These are phyloP conservation scores for Crepidotus variabilis DNA, from an alignment of 768 basidiomycete species.

Conservation along the genomic window DNA sequence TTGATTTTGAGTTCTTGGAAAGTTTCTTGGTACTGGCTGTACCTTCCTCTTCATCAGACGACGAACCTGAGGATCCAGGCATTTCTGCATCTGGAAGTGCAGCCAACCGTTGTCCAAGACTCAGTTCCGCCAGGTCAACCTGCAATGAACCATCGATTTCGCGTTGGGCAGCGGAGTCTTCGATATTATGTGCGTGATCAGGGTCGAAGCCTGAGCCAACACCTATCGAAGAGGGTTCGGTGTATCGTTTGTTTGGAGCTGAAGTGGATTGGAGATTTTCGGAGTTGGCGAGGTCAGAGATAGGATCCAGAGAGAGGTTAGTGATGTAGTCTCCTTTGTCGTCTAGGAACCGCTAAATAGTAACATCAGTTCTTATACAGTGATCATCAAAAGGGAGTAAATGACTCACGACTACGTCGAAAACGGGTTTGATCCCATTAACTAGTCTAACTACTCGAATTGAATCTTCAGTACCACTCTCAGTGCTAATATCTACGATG, in stretches of 20 bases:
- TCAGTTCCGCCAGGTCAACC: constrained; percentile 85
- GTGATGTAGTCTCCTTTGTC: constrained; percentile 49
- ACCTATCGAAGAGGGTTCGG: constrained; percentile 56
- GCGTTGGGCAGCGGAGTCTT: constrained; percentile 40
- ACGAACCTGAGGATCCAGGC: constrained; percentile 42
- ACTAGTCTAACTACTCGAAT: constrained; percentile 52
- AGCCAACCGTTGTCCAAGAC: constrained; percentile 85
- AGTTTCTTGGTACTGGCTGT: constrained; percentile 21
- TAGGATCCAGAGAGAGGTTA: constrained; percentile 43
- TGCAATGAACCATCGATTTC: constrained; percentile 71
- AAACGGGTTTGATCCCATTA: constrained; percentile 55
- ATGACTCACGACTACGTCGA: constrained; percentile 56
- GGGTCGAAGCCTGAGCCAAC: constrained; percentile 65
- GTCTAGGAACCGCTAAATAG: constrained; percentile 49
- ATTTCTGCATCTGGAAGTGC: constrained; percentile 58
- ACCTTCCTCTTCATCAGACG: constrained; percentile 29
- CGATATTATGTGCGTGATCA: constrained; percentile 53
- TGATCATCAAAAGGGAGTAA: constrained; percentile 1
- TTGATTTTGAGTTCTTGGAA: constrained; percentile 25
- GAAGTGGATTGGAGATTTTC: constrained; percentile 1
- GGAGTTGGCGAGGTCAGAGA: constrained; percentile 12
- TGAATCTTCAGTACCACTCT: constrained; percentile 21
- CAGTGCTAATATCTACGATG: constrained; percentile 35
- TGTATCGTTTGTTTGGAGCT: constrained; percentile 61
- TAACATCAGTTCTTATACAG: constrained; percentile 7